Base-by-base conservation (phyloP, 83 land plant species). In the Picea abies region DNA sequence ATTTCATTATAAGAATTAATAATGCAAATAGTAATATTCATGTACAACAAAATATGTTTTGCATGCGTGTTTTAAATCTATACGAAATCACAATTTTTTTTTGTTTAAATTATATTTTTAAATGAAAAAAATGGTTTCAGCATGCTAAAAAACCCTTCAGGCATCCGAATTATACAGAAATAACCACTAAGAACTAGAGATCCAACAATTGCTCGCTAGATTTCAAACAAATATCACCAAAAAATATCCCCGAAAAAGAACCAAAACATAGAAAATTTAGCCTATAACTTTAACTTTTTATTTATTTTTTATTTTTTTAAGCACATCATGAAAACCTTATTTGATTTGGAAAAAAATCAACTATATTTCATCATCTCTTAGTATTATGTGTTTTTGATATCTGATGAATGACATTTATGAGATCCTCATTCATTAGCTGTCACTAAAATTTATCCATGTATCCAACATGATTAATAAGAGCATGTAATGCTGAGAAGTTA, bases 371-470 rank as follows among this genome's bases (percentile, higher is more conserved):
- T 39, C 82, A 88, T 56, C 29, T 29, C 29, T 29, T 29, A 29
- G 29, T 65, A 68, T 3, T 90, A 72, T 65, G 85, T 92, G 93
- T 72, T 90, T 92, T 68, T 85, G 84, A 80, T 89, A 92, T 92
- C 80, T 84, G 76, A 32, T 85, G 73, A 29, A 92, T 93, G 80
- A 92, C 85, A 63, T 92, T 92, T 20, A 89, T 80, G 58, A 89
- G 84, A 73, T 92, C 94, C 67, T 92, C 94, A 23, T 60, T 83
- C 44, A 63, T 88, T 19, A 93, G 93, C 81, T 92, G 87, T 96
- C 96, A 96, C 87, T 96, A 93, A 60, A 94, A 96, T 86, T 94
- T 96, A 32, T 94, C 99, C 99, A 96, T 96, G 76, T 96, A 86
- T 52, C 99, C 99, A 88, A 94, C 98, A 85, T 97, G 95, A 80